Evolutionary conservation across 2,329 filamentous ascomycete species (phyloP).

Genomic region (Lasiodiplodia gonubiensis): DNA sequence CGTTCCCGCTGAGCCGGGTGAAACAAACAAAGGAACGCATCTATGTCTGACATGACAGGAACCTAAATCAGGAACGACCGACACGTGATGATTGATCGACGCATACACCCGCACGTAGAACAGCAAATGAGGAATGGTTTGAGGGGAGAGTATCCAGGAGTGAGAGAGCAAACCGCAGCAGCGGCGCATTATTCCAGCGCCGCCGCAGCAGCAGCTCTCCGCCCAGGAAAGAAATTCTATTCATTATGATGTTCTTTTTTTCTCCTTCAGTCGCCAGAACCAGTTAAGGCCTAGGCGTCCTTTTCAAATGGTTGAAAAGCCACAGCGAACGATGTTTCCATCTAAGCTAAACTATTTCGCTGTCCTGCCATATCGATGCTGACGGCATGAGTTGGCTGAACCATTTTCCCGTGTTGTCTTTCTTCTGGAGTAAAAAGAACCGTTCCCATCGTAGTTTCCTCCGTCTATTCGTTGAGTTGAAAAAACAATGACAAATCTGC

Average conservation of each 20-base stretch:
- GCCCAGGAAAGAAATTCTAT: not conserved
- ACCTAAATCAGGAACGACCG: not conserved
- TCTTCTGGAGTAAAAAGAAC: not conserved
- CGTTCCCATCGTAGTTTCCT: conserved; percentile 4
- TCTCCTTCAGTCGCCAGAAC: not conserved
- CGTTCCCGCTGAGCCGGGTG: too few relatives aligned
- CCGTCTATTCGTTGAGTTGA: conserved; percentile 14
- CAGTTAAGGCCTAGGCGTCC: conserved; percentile 3
- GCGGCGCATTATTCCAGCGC: not conserved
- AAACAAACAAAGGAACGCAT: not conserved
- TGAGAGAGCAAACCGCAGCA: not conserved
- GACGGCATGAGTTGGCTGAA: not conserved
- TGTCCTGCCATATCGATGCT: not conserved
- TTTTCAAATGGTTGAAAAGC: not conserved
- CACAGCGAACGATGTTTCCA: conserved; percentile 21
- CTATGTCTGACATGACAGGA: not conserved
- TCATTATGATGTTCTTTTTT: not conserved
- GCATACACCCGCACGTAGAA: not conserved
- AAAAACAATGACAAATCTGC: conserved; percentile 18
- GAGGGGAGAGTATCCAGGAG: not conserved
- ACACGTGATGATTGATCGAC: not conserved
- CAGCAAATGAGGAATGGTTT: not conserved
- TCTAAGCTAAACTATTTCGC: conserved; percentile 21
- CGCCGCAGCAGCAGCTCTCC: not conserved
- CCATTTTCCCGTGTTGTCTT: not conserved